Base-by-base conservation (phyloP, 768 basidiomycete genomes). In the Lactifluus piperatus region DNA sequence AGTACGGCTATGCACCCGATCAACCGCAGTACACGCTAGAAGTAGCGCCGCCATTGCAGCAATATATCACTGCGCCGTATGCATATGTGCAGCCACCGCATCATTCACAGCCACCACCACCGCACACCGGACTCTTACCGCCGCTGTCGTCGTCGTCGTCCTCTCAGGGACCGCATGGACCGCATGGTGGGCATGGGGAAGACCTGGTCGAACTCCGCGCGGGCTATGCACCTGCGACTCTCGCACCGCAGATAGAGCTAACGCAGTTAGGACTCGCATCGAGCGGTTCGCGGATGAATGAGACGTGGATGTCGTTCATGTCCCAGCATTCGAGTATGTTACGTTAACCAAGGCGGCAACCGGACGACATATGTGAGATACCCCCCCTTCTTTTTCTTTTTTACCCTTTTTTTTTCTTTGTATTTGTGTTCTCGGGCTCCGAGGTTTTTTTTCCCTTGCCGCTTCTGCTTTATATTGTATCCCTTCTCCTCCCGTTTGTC, bases 241-340 rank as follows among this genome's bases (percentile, higher is more conserved):
- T 67, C 0, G 58, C 64, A 7, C 68, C 65, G 44, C 70, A 71
- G 41, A 66, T 72, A 18, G 81, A 83, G 53, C 71, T 86, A 18
- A 78, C 81, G 0, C 77, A 81, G 55, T 74, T 87, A 4, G 86
- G 86, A 7, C 71, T 87, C 5, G 72, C 83, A 10, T 73, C 80
- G 24, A 78, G 78, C 58, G 54, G 62, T 9, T 80, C 80, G 45
- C 71, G 79, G 37, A 65, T 83, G 39, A 80, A 81, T 51, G 79
- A 81, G 65, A 72, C 80, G 24, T 84, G 83, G 83, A 77, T 77
- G 55, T 78, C 77, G 29, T 83, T 84, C 65, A 81, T 84, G 80
- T 77, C 79, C 26, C 79, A 83, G 24, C 78, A 83, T 55, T 79
- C 78, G 8, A 79, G 81, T 2, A 72, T 75, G 60, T 67, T n/a